Conservation (phyloP, 805 yeast genomes). For the Lipomyces sp. region DNA sequence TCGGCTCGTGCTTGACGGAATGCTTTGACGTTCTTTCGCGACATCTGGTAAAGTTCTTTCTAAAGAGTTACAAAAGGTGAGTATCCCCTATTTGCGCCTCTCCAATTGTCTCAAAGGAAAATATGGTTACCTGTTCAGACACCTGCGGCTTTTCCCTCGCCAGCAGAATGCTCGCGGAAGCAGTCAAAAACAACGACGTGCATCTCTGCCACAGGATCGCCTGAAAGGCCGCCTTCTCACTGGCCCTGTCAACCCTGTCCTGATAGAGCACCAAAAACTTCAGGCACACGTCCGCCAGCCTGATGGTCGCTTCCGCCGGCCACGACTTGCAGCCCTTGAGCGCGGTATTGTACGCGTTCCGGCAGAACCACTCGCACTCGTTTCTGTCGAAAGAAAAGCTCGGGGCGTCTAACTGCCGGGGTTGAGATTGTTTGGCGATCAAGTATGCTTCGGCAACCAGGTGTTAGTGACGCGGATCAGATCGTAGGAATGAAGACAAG, state of each 20-base stretch:
- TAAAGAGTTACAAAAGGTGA: background rate
- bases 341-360: slow-evolving; percentile 22
- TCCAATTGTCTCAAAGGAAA: no score
- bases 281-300: slow-evolving; percentile 14
- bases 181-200: slow-evolving; percentile 1
- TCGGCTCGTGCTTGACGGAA: background rate
- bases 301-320: slow-evolving; percentile 16
- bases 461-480: no score
- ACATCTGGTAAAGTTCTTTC: slow-evolving; percentile 1
- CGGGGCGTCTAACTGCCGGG: background rate
- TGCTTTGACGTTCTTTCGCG: slow-evolving; percentile 4
- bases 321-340: slow-evolving; percentile 15
- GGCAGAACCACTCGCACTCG: slow-evolving; percentile 21
- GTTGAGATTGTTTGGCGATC: slow-evolving; percentile 3
- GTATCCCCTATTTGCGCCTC: no score
- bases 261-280: slow-evolving; percentile 13
- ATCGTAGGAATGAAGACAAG: no score
- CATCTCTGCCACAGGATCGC: slow-evolving; percentile 6
- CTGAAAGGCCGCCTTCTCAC: no score
- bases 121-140: slow-evolving; percentile 4
- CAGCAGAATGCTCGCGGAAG: slow-evolving; percentile 10
- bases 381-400: slow-evolving; percentile 4
- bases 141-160: slow-evolving; percentile 7
- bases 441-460: no score
- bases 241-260: background rate